Evolutionary conservation across 495 filamentous ascomycete genomes (phyloP), one percentile per base, ranked within the genome.

Genomic region (Tuber umbilicatum): DNA sequence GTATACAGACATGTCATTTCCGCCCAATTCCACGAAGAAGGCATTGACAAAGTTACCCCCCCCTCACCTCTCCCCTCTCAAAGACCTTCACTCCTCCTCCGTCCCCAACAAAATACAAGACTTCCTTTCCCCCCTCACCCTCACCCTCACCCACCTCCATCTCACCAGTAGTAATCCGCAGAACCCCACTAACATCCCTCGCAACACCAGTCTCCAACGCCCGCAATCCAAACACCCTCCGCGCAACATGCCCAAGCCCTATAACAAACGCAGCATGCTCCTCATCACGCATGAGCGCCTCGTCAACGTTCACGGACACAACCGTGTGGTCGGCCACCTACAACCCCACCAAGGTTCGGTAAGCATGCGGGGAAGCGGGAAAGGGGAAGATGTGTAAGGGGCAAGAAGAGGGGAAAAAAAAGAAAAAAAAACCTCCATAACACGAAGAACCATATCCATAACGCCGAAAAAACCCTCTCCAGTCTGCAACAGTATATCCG

Each of bases 171-270:
- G 91, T 93, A 71, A 96, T 87, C 78, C 94, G 87, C 73, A 97
- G 76, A 47, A 97, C 92, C 14, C 95, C 94, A 85, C 92, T 97
- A 38, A 97, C 92, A 86, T 98, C 94, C 83, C 87, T 91, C 71
- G 94, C 95, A 23, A 89, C 87, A 1, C 94, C 94, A 0, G 93
- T 97, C 79, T 94, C 92, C 74, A 98, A 83, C 75, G 88, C 86
- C 68, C 93, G 86, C 40, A 94, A 83, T 75, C 92, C 89, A 82
- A 94, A 86, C 1, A 92, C 85, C 73, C 87, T 86, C 14, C 86
- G 81, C 16, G 95, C 93, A 79, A 89, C 85, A 83, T 97, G 93
- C n/a, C 90, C 91, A 79, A 92, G 77, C 4, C 86, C 87, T 73
- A 92, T 83, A 60, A 90, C 85, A 70, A 97, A 89, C 42, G 89